Base-by-base conservation (phyloP, 176 grass and related monocot species). In the Phoenix roebelenii region DNA sequence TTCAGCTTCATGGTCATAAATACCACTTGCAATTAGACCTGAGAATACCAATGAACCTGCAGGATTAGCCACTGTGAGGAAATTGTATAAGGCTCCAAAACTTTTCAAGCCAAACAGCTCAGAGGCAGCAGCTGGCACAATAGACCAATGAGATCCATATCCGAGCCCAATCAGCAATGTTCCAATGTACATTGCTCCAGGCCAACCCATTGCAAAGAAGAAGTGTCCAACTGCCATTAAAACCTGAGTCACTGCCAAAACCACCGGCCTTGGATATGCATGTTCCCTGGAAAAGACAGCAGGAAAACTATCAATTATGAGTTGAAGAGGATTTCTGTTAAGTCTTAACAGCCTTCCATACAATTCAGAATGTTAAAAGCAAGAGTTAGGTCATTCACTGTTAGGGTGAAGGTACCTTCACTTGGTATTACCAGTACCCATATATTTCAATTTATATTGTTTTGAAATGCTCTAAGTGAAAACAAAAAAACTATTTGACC, bases 41-140 rank as follows among this genome's bases (percentile, higher is more conserved):
- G 90, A 95, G 70, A 95, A 95, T 32, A 95, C 82, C 10, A 95
- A 69, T 12, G 90, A 95, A 15, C 90, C 89, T 24, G 84, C 89
- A 6, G 84, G 89, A 35, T 94, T 94, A 30, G 84, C 89, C 1
- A 81, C 77, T 0, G 84, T 88, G 51, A 88, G 30, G 30, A 72
- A 79, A 61, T 79, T 79, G 52, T 79, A 79, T 59, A 79, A 58
- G 1, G 61, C 16, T 39, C 76, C 76, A 7, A 79, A 79, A 52
- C 81, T 79, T 51, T 94, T 94, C 50, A 94, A 66, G 9, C 89
- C 89, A 26, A 94, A 94, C 17, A 79, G 52, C 32, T 79, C 76
- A 30, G 78, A 81, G 62, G 64, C 71, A 19, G 78, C 71, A 18
- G 78, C 78, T 3, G 78, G 78, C 23, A 75, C 71, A 18, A 81